A percentile compares a stretch with the other conserved stretches of the same genome.
These are phyloP conservation scores for Chaetomium tenue DNA, from an alignment of 495 filamentous ascomycete species.

Conservation along the genomic window DNA sequence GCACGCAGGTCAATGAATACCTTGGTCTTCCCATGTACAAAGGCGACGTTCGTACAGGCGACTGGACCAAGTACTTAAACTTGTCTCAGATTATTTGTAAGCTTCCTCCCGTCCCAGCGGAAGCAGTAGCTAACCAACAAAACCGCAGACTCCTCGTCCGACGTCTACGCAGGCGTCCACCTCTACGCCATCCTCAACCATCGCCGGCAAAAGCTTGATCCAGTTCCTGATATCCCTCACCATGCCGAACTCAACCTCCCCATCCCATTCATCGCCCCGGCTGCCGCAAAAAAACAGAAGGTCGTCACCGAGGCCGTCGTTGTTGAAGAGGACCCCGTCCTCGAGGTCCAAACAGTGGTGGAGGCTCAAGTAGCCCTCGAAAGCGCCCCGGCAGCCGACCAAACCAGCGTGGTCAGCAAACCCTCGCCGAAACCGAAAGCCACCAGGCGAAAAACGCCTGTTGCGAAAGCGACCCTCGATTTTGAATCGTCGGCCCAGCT, in stretches of 20 bases:
- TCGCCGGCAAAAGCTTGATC: slow-evolving; percentile 61
- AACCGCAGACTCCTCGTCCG: slow-evolving; percentile 69
- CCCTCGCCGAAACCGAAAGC: not conserved
- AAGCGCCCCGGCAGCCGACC: not conserved
- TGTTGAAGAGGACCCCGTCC: too few species aligned
- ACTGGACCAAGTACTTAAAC: slow-evolving; percentile 65
- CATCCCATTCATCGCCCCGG: slow-evolving; percentile 51
- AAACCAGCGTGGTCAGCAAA: not conserved
- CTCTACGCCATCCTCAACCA: slow-evolving; percentile 68
- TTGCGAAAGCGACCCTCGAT: not conserved
- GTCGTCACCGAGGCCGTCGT: not conserved
- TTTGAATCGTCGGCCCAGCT: not conserved
- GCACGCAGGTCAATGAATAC: slow-evolving; percentile 65
- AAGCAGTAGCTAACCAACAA: slow-evolving; percentile 13
- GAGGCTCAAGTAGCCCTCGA: not conserved
- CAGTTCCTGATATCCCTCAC: slow-evolving; percentile 65
- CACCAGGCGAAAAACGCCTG: not conserved
- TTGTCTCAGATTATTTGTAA: slow-evolving; percentile 71
- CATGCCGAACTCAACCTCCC: slow-evolving; percentile 64
- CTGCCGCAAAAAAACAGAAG: slow-evolving; percentile 35
- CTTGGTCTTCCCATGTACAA: slow-evolving; percentile 77
- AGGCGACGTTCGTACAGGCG: slow-evolving; percentile 63
- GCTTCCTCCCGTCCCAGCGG: slow-evolving; percentile 27
- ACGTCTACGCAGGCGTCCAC: slow-evolving; percentile 77
- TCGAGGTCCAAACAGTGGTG: not conserved